Evolutionary conservation across 176 grass and related monocot species (phyloP).

Genomic region (Eremochloa ophiuroides): DNA sequence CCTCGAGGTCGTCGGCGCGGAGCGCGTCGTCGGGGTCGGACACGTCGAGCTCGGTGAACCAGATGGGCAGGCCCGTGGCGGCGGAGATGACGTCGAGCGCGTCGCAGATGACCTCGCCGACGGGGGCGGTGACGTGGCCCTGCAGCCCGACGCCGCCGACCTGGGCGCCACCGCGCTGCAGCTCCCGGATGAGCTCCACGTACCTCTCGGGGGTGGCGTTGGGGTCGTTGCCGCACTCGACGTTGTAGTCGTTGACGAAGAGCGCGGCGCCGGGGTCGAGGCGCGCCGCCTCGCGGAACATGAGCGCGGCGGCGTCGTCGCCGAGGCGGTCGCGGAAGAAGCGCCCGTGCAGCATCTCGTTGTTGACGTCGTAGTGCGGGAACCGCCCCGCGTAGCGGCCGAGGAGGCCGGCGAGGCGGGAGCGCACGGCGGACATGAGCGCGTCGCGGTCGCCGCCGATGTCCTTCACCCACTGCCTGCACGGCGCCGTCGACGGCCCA

Average conservation of each 20-base stretch:
- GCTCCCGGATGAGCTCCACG: constrained; percentile 10
- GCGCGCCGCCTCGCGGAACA: constrained; percentile 29
- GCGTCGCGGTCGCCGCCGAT: background rate
- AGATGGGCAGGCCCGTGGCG: constrained; percentile 31
- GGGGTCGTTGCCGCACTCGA: constrained; percentile 39
- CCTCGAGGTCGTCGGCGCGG: constrained; percentile 66
- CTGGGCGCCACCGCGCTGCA: constrained; percentile 26
- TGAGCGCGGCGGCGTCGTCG: background rate
- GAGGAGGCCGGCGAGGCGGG: constrained; percentile 14
- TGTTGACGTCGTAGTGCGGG: constrained; percentile 65
- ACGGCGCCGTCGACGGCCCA: constrained; percentile 30
- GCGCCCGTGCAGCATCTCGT: constrained; percentile 56
- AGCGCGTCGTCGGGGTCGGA: constrained; percentile 35
- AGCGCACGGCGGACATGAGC: background rate
- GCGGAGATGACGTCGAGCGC: constrained; percentile 35
- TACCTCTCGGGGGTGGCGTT: constrained; percentile 45
- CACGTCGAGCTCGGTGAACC: constrained; percentile 72
- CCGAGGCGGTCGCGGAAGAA: constrained; percentile 46
- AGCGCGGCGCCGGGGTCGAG: constrained; percentile 15
- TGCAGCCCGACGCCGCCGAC: constrained; percentile 47
- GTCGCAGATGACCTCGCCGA: constrained; percentile 37
- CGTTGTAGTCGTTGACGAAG: constrained; percentile 67
- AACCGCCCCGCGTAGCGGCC: constrained; percentile 30
- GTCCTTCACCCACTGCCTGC: constrained; percentile 33
- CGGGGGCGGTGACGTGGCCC: constrained; percentile 36